These are phyloP conservation scores for Omphalea diandra DNA, from an alignment of 441 rosid species.

Conservation along the genomic window DNA sequence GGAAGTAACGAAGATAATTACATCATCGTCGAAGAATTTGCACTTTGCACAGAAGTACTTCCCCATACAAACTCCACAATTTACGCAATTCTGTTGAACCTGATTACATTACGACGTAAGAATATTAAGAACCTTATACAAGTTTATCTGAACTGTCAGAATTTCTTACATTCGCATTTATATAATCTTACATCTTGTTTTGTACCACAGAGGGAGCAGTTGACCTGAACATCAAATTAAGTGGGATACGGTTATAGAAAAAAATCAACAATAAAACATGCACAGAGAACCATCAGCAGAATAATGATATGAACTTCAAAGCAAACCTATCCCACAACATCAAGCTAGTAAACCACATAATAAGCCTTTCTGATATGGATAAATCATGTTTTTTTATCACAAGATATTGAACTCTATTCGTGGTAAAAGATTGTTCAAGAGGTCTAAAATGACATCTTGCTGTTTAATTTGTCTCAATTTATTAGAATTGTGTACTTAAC, in stretches of 20 bases:
- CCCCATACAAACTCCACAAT: constrained; percentile 79
- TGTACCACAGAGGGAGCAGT: constrained; percentile 66
- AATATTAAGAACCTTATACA: constrained; percentile 1
- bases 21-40: constrained; percentile 83
- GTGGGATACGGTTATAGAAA: constrained; percentile 9
- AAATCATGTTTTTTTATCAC: background rate
- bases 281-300: too few species aligned
- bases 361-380: background rate
- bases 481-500: background rate
- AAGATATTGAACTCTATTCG: background rate
- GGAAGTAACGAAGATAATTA: constrained; percentile 27
- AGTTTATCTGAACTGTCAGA: background rate
- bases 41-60: constrained; percentile 70
- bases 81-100: constrained; percentile 63
- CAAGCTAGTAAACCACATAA: background rate
- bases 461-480: constrained; percentile 7
- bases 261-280: background rate
- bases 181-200: constrained; percentile 72
- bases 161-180: too few species aligned
- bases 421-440: background rate
- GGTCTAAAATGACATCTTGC: background rate
- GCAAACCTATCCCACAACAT: background rate
- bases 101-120: constrained; percentile 26
- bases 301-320: background rate
- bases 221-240: constrained; percentile 42